Conservation (phyloP, 495 filamentous ascomycete species). For the Neurospora cerealis region DNA sequence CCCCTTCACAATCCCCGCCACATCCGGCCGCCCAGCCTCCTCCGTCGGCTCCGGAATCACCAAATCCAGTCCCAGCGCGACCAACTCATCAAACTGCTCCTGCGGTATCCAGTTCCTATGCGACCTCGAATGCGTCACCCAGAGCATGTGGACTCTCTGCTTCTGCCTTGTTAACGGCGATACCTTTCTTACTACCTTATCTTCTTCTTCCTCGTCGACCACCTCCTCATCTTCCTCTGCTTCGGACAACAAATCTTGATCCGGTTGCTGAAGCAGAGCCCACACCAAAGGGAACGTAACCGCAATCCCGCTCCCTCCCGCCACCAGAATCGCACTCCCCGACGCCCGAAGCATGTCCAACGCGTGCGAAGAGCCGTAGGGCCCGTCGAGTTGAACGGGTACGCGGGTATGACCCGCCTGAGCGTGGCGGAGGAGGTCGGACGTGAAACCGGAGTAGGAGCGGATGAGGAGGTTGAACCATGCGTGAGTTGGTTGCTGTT, state of each 20-base stretch:
- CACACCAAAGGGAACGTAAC: conserved; percentile 40
- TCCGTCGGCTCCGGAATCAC: conserved; percentile 41
- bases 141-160: conserved; percentile 42
- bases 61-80: conserved; percentile 35
- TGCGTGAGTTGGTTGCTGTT: conserved; percentile 18
- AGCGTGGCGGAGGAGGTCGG: conserved; percentile 41
- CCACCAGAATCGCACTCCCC: conserved; percentile 43
- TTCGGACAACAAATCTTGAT: neutral
- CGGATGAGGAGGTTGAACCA: conserved; percentile 44
- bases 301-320: conserved; percentile 54
- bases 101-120: conserved; percentile 43
- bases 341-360: conserved; percentile 25
- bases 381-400: conserved; percentile 40
- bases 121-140: conserved; percentile 41
- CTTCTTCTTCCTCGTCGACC: neutral
- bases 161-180: conserved; percentile 2
- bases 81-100: conserved; percentile 34
- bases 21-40: conserved; percentile 42
- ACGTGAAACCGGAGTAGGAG: conserved; percentile 49
- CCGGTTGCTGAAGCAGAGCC: conserved; percentile 16
- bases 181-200: neutral
- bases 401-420: conserved; percentile 21
- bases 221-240: neutral
- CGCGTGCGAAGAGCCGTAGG: conserved; percentile 42
- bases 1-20: conserved; percentile 24